Percentiles rank a stretch among this genome's conserved stretches.
Conservation (phyloP, 202 grass and related monocot species). For the Panicum hallii region DNA sequence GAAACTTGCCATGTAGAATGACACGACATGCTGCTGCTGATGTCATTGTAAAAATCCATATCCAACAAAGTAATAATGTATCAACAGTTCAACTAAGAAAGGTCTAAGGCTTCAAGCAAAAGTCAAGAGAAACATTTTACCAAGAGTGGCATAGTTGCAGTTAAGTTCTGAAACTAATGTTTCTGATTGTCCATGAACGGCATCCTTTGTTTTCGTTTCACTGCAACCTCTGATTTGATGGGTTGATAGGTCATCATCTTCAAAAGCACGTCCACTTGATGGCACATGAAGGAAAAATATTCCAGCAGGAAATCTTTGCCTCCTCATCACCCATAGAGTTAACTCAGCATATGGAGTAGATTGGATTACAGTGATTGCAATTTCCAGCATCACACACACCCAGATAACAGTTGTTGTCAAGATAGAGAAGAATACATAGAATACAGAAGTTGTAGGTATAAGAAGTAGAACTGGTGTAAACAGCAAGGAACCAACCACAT, state of each 20-base stretch:
- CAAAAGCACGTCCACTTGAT: slow-evolving; percentile 37
- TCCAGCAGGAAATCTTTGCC: slow-evolving; percentile 86
- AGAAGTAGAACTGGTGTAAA: slow-evolving; percentile 92
- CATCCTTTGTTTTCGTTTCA: slow-evolving; percentile 35
- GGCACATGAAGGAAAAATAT: slow-evolving; percentile 65
- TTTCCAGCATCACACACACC: slow-evolving; percentile 71
- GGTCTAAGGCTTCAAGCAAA: neutral
- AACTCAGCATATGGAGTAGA: slow-evolving; percentile 77
- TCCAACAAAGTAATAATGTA: slow-evolving; percentile 11
- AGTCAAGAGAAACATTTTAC: slow-evolving; percentile 52
- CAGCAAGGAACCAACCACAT: slow-evolving; percentile 94
- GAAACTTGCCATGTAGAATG: slow-evolving; percentile 7
- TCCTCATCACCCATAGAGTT: slow-evolving; percentile 63
- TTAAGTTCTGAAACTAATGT: slow-evolving; percentile 66
- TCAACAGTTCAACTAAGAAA: slow-evolving; percentile 19
- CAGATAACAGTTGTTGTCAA: slow-evolving; percentile 67
- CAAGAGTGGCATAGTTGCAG: slow-evolving; percentile 74
- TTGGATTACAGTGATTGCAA: slow-evolving; percentile 67
- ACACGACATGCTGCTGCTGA: neutral
- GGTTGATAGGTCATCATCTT: slow-evolving; percentile 32
- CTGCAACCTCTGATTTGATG: slow-evolving; percentile 16
- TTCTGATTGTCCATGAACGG: slow-evolving; percentile 36
- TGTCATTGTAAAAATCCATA: slow-evolving; percentile 7
- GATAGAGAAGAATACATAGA: slow-evolving; percentile 96
- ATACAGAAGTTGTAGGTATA: slow-evolving; percentile 86